Evolutionary conservation across 352 stramenopile species (phyloP).

Genomic region (Pythium monospermum): DNA sequence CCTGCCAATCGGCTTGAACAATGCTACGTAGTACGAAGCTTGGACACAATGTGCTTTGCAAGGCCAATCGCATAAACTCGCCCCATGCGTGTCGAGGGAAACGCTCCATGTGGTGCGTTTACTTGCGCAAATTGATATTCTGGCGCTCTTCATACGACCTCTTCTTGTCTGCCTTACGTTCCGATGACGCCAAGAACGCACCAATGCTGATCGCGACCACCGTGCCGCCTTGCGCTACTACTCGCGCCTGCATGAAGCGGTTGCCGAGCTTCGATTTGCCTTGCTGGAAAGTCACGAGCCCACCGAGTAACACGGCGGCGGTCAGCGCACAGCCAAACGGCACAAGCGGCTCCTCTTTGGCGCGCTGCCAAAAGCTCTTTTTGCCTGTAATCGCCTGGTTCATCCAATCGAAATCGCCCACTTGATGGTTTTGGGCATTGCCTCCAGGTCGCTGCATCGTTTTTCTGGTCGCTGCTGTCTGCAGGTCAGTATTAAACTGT

Average conservation of each 20-base stretch:
- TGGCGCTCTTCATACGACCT: constrained; percentile 67
- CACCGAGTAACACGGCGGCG: constrained; percentile 54
- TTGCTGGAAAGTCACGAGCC: constrained; percentile 62
- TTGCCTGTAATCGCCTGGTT: constrained; percentile 44
- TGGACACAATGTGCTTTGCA: too few relatives aligned
- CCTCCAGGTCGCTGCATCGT: constrained; percentile 20
- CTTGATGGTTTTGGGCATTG: constrained; percentile 16
- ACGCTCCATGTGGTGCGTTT: too few relatives aligned
- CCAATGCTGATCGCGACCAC: constrained; percentile 58
- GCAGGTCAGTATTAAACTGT: too few relatives aligned
- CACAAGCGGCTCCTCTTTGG: constrained; percentile 73
- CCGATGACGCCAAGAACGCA: constrained; percentile 33
- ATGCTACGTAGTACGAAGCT: too few relatives aligned
- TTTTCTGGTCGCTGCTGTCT: neutral
- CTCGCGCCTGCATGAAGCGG: constrained; percentile 79
- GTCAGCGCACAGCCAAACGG: constrained; percentile 67
- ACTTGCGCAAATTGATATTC: constrained; percentile 51
- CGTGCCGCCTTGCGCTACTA: constrained; percentile 63
- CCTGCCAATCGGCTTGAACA: too few relatives aligned
- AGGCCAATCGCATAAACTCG: too few relatives aligned
- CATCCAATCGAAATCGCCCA: constrained; percentile 67
- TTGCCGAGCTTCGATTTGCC: constrained; percentile 75
- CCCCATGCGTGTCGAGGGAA: too few relatives aligned
- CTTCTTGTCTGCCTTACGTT: constrained; percentile 49
- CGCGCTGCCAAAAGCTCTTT: constrained; percentile 60